Base-by-base conservation (phyloP, 805 yeast species). In the Starmerella floris region DNA sequence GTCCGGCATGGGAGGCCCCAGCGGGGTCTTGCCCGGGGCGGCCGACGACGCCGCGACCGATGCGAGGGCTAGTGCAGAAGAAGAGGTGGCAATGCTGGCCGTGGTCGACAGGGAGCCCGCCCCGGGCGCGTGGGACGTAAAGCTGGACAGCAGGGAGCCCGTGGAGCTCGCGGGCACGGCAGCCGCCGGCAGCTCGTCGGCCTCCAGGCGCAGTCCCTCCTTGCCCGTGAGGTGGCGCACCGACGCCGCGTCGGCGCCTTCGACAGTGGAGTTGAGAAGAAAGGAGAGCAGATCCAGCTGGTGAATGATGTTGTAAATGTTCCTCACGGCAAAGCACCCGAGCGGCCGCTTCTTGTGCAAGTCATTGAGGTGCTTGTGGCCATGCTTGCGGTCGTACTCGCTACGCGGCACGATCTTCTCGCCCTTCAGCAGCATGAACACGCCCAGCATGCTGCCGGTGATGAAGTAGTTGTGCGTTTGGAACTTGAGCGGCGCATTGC, bases 261-360 rank as follows among this genome's bases (percentile, higher is more conserved):
- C 66, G 6, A 87, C 74, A 35, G 88, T 64, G 1, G 97, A 95
- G 56, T 85, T 95, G 48, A 88, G 63, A 44, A 95, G 64, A 56
- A 83, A 85, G 0, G 93, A 93, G 30, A 91, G 78, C 1, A 96
- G 94, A 58, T 88, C 98, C 53, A 93, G 81, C 1, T 84, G 81
- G 58, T 88, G 94, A 59, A 79, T 80, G 6, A 91, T 63, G 56
- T 88, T 88, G 63, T 82, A 91, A 28, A 82, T 60, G 53, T 81
- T 80, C 2, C 66, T 62, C 49, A 79, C 83, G 23, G 74, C 76
- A 3, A 91, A 84, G 40, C 69, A 64, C 1, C 70, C 70, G 38
- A 62, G 63, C 4, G 56, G 58, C 10, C 53, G 49, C 15, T 42
- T 33, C 17, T 26, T 23, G 17, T 37, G 27, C 17, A 35, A 22